Conservation (phyloP, 192 early-diverging fungal genomes). For the Coemansia sp. region DNA sequence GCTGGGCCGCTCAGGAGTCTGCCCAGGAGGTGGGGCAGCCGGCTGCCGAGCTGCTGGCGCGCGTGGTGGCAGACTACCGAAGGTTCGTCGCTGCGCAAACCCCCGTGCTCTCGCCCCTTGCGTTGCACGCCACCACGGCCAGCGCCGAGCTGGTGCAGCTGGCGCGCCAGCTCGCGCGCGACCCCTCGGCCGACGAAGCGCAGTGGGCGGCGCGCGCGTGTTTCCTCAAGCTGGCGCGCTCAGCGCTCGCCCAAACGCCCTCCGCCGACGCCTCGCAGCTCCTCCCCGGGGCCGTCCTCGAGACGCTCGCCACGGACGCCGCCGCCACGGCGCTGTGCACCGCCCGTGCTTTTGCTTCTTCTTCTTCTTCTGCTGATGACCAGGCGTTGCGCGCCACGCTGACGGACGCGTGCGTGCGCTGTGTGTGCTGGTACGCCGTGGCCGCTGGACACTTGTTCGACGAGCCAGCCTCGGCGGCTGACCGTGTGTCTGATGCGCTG, state of each 20-base stretch:
- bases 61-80: slow-evolving; percentile 17
- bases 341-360: too few relatives aligned
- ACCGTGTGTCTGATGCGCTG: too few relatives aligned
- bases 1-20: not conserved
- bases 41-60: not conserved
- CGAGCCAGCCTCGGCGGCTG: too few relatives aligned
- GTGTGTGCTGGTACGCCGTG: too few relatives aligned
- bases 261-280: slow-evolving; percentile 14
- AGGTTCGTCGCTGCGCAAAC: slow-evolving; percentile 13
- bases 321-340: too few relatives aligned
- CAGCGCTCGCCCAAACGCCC: slow-evolving; percentile 12
- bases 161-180: slow-evolving; percentile 31
- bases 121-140: slow-evolving; percentile 8
- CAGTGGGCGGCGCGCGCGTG: slow-evolving; percentile 35
- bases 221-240: slow-evolving; percentile 38
- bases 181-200: slow-evolving; percentile 18
- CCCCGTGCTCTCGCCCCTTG: slow-evolving; percentile 6
- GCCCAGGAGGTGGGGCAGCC: not conserved
- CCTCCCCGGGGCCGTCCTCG: too few relatives aligned
- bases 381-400: too few relatives aligned
- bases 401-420: too few relatives aligned
- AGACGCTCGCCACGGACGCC: too few relatives aligned
- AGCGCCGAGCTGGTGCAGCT: slow-evolving; percentile 30
- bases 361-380: too few relatives aligned
- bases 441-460: too few relatives aligned